phyloP scores from a whole-genome alignment of 352 stramenopile genomes.

The Globisporangium polare region DNA sequence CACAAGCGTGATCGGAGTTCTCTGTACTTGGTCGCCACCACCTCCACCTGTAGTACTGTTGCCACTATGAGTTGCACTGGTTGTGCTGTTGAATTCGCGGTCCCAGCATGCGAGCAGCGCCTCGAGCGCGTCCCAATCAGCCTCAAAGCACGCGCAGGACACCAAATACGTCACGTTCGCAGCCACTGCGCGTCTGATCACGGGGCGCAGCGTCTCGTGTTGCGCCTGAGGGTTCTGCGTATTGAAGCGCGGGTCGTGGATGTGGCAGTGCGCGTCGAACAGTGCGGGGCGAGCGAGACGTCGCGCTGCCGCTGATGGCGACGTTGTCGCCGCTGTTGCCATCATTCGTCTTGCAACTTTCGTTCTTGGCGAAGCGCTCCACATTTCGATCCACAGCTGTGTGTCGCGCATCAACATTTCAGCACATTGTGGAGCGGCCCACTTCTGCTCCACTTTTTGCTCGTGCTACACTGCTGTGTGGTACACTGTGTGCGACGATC shows the following conservation, averaged over 20 bases:
- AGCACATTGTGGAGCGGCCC: not conserved
- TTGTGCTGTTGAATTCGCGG: not conserved
- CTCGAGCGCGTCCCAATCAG: slow-evolving; percentile 56
- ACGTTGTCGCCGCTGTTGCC: not conserved
- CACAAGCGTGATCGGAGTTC: slow-evolving; percentile 26
- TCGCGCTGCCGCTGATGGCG: not conserved
- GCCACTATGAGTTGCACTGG: not conserved
- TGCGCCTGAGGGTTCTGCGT: not conserved
- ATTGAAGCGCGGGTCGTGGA: slow-evolving; percentile 22
- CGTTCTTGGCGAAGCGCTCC: too few relatives aligned
- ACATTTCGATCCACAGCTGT: too few relatives aligned
- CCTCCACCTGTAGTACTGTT: not conserved
- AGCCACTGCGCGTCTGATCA: slow-evolving; percentile 34
- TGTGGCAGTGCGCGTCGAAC: slow-evolving; percentile 4
- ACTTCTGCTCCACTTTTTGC: too few relatives aligned
- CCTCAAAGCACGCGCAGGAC: slow-evolving; percentile 58
- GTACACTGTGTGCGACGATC: not conserved
- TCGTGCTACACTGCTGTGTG: not conserved
- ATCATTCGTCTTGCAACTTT: not conserved
- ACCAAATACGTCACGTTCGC: slow-evolving; percentile 45
- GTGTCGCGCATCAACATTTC: too few relatives aligned
- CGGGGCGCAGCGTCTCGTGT: slow-evolving; percentile 18
- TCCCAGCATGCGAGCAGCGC: slow-evolving; percentile 21
- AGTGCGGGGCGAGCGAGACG: not conserved
- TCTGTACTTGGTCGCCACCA: not conserved